Percentiles rank a stretch among this genome's conserved stretches.
phyloP scores from a whole-genome alignment of 169 alveolate species.

The Eimeria zaria region DNA sequence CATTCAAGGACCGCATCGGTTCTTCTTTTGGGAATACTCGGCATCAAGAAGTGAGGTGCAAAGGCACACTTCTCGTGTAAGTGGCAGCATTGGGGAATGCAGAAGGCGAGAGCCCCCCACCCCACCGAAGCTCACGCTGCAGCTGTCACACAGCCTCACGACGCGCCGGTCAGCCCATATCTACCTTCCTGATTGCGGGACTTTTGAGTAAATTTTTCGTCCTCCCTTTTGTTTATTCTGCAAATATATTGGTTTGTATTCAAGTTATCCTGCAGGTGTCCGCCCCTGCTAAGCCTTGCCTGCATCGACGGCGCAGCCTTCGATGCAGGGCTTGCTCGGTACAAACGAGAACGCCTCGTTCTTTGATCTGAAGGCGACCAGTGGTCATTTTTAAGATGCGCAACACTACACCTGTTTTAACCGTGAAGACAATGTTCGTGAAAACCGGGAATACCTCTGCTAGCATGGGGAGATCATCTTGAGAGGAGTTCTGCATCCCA shows the following conservation, averaged over 20 bases:
- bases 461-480: not conserved
- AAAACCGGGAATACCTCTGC: not conserved
- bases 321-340: slow-evolving; percentile 18
- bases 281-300: not conserved
- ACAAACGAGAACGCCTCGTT: slow-evolving; percentile 16
- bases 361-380: not conserved
- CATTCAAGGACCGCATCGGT: not conserved
- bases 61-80: not conserved
- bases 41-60: not conserved
- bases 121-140: slow-evolving; percentile 6
- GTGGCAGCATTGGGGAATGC: not conserved
- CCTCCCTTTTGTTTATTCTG: not conserved
- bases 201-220: not conserved
- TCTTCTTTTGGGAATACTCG: not conserved
- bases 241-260: not conserved
- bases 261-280: not conserved
- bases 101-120: not conserved
- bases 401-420: not conserved
- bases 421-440: slow-evolving; percentile 24
- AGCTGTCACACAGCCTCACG: slow-evolving; percentile 55
- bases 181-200: not conserved
- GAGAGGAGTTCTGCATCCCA: slow-evolving; percentile 3
- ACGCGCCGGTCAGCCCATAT: slow-evolving; percentile 4
- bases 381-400: slow-evolving; percentile 24
- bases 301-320: slow-evolving; percentile 3